Conservation (phyloP, 768 basidiomycete species). For the Suillus decipiens region DNA sequence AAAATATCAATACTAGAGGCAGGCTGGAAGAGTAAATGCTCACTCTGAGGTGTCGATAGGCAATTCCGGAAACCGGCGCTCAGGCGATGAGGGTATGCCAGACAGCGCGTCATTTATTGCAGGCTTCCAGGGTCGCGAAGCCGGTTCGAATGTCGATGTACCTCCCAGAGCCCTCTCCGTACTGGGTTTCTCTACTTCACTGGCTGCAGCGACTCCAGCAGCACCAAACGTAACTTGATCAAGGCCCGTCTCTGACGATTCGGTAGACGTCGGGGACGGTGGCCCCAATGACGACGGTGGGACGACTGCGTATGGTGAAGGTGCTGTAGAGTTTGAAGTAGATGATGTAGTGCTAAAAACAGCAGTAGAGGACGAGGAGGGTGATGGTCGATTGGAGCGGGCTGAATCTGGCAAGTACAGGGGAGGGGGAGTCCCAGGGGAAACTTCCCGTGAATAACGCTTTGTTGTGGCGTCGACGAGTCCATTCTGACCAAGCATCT, state of each 20-base stretch:
- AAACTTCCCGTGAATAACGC: constrained; percentile 55
- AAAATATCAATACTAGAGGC: background rate
- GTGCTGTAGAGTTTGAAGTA: constrained; percentile 33
- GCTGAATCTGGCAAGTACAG: constrained; percentile 29
- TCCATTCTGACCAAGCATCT: constrained; percentile 72
- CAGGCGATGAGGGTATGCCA: constrained; percentile 16
- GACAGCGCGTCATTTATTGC: constrained; percentile 21
- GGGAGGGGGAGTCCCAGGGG: constrained; percentile 38
- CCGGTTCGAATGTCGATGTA: constrained; percentile 27
- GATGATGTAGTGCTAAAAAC: constrained; percentile 21
- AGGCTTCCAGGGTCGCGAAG: constrained; percentile 18
- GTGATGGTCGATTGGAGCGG: constrained; percentile 43
- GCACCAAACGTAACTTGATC: constrained; percentile 34
- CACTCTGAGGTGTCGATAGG: constrained; percentile 19
- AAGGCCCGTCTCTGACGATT: constrained; percentile 58
- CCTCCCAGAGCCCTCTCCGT: constrained; percentile 25
- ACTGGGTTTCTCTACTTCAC: background rate
- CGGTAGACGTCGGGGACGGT: constrained; percentile 72
- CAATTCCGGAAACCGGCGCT: constrained; percentile 18
- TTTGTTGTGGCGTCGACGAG: constrained; percentile 60
- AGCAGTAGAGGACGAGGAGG: constrained; percentile 25
- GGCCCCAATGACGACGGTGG: constrained; percentile 72
- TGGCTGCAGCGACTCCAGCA: background rate
- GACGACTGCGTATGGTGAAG: constrained; percentile 66
- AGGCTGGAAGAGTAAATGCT: constrained; percentile 11